phyloP scores from a whole-genome alignment of 2,329 filamentous ascomycete species.

The Epichloe scottii region DNA sequence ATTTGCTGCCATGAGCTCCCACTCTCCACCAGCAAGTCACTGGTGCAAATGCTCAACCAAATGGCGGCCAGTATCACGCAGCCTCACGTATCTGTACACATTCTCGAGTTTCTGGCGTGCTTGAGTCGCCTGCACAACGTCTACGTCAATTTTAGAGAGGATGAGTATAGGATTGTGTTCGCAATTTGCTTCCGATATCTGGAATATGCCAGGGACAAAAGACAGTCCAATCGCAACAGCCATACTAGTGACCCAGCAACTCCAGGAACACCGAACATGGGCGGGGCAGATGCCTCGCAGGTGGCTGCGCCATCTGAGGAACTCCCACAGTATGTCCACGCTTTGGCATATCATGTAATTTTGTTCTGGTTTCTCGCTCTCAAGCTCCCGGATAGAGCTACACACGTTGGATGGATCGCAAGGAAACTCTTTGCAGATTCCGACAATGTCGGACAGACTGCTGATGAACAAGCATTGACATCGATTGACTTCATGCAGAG shows the following conservation, averaged over 20 bases:
- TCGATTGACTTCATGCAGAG: slow-evolving; percentile 93
- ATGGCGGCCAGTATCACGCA: slow-evolving; percentile 97
- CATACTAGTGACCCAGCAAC: slow-evolving; percentile 30
- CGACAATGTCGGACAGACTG: slow-evolving; percentile 52
- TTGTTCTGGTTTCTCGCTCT: slow-evolving; percentile 94
- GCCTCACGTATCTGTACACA: slow-evolving; percentile 81
- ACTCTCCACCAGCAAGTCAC: slow-evolving; percentile 69
- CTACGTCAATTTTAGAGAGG: slow-evolving; percentile 78
- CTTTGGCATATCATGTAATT: slow-evolving; percentile 87
- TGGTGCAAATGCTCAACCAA: slow-evolving; percentile 77
- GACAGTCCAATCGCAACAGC: slow-evolving; percentile 33
- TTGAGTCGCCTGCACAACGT: slow-evolving; percentile 74
- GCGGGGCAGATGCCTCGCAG: slow-evolving; percentile 14
- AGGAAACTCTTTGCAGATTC: slow-evolving; percentile 73
- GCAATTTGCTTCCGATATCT: slow-evolving; percentile 91
- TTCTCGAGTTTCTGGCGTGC: slow-evolving; percentile 87
- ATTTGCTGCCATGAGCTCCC: slow-evolving; percentile 94
- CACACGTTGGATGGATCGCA: slow-evolving; percentile 81
- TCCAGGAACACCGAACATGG: slow-evolving; percentile 11
- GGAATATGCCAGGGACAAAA: slow-evolving; percentile 68
- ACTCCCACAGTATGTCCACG: slow-evolving; percentile 85
- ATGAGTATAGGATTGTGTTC: slow-evolving; percentile 89
- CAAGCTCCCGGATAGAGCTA: slow-evolving; percentile 70
- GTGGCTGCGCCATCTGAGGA: slow-evolving; percentile 47
- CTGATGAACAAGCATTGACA: slow-evolving; percentile 87